phyloP scores from a whole-genome alignment of 2,329 filamentous ascomycete species.

The Arthroderma sp. region DNA sequence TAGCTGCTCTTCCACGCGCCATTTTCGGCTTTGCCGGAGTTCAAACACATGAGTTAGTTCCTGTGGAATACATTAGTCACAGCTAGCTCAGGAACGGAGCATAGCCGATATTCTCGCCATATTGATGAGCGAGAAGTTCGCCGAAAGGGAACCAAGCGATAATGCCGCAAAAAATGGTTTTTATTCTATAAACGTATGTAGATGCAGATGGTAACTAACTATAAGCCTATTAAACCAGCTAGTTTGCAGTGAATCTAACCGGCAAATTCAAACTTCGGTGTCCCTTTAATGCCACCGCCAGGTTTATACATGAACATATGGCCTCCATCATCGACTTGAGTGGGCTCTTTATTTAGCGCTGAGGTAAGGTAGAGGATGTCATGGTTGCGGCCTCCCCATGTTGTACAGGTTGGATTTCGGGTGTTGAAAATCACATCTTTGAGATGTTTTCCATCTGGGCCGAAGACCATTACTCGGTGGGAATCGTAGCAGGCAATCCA shows the following conservation, averaged over 20 bases:
- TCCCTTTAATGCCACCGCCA: constrained; percentile 14
- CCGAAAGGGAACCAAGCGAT: too few species aligned
- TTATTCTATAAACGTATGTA: too few species aligned
- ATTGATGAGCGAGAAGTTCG: too few species aligned
- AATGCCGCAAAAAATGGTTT: too few species aligned
- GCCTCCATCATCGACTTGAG: constrained; percentile 22
- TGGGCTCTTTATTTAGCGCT: constrained; percentile 16
- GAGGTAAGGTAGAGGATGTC: constrained; percentile 23
- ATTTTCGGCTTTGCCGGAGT: too few species aligned
- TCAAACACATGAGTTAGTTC: too few species aligned
- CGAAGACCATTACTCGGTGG: constrained; percentile 23
- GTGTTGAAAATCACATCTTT: constrained; percentile 23
- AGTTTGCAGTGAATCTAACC: constrained; percentile 8
- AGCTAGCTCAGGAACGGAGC: too few species aligned
- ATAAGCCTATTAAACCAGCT: too few species aligned
- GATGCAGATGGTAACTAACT: background rate
- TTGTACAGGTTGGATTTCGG: constrained; percentile 23
- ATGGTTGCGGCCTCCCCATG: constrained; percentile 24
- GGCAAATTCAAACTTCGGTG: constrained; percentile 23
- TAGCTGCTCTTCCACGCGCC: too few species aligned
- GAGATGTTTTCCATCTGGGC: constrained; percentile 19
- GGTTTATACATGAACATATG: constrained; percentile 23
- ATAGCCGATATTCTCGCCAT: too few species aligned
- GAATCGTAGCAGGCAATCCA: constrained; percentile 26
- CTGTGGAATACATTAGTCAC: too few species aligned